These are phyloP conservation scores for Scutellaria barbata DNA, from an alignment of 257 asterid species.

Conservation along the genomic window DNA sequence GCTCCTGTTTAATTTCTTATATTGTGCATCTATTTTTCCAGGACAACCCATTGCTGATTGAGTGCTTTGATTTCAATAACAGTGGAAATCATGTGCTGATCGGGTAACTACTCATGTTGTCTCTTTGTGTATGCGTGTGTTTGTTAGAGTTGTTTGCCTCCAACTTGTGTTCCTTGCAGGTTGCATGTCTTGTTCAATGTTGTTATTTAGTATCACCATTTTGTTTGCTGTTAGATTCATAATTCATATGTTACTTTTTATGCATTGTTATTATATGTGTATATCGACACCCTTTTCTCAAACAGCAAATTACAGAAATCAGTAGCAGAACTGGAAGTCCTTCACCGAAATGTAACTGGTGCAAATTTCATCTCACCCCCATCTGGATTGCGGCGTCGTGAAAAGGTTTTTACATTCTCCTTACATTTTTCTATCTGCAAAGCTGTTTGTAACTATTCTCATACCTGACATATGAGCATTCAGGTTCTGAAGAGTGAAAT, in stretches of 20 bases:
- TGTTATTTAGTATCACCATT: background rate
- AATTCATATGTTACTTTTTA: background rate
- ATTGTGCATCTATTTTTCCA: constrained; percentile 39
- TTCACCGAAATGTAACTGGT: constrained; percentile 54
- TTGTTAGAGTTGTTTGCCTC: background rate
- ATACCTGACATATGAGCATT: constrained; percentile 32
- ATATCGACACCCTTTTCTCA: constrained; percentile 20
- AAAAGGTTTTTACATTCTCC: constrained; percentile 54
- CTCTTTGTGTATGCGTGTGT: background rate
- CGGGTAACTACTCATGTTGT: constrained; percentile 53
- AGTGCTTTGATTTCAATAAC: constrained; percentile 80
- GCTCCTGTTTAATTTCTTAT: constrained; percentile 13
- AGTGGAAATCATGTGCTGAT: constrained; percentile 72
- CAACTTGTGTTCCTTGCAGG: too few relatives aligned
- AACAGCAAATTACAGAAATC: constrained; percentile 71
- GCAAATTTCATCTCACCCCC: constrained; percentile 63
- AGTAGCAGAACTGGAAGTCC: constrained; percentile 62
- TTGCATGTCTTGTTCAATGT: background rate
- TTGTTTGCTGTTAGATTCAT: background rate
- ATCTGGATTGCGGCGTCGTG: constrained; percentile 51
- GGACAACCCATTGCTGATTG: constrained; percentile 80
- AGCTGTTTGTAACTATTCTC: constrained; percentile 19
- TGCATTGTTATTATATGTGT: background rate
- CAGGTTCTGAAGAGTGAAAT: constrained; percentile 66
- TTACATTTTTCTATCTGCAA: constrained; percentile 10